phyloP scores from a whole-genome alignment of 1,139 yeast species.

The Yamadazyma triangularis region DNA sequence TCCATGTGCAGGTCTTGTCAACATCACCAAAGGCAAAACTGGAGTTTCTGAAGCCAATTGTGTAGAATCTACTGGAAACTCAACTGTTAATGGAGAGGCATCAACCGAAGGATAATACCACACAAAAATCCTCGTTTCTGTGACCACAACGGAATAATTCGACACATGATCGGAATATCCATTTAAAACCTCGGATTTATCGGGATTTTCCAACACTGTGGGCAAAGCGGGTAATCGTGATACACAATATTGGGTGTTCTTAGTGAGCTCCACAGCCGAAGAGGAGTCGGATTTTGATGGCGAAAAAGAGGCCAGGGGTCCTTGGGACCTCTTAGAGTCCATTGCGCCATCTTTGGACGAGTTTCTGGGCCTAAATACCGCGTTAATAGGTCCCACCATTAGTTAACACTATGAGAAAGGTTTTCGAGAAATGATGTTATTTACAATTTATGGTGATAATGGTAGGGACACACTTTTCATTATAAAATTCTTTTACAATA shows the following conservation, averaged over 20 bases:
- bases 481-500: too few relatives aligned
- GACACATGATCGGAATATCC: slow-evolving; percentile 56
- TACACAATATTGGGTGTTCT: slow-evolving; percentile 57
- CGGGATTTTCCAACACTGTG: slow-evolving; percentile 26
- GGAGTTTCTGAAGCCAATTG: slow-evolving; percentile 1
- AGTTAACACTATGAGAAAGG: too few relatives aligned
- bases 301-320: too few relatives aligned
- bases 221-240: slow-evolving; percentile 60
- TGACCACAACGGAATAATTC: slow-evolving; percentile 51
- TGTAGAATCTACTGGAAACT: slow-evolving; percentile 37
- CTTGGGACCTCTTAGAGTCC: too few relatives aligned
- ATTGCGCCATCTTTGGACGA: too few relatives aligned
- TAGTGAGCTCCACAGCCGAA: slow-evolving; percentile 40
- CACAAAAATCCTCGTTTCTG: slow-evolving; percentile 50
- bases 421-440: too few relatives aligned
- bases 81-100: slow-evolving; percentile 51
- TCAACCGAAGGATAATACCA: slow-evolving; percentile 70
- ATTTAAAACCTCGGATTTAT: slow-evolving; percentile 19
- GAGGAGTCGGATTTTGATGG: too few relatives aligned
- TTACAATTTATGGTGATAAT: too few relatives aligned
- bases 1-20: slow-evolving; percentile 65
- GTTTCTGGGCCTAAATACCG: too few relatives aligned
- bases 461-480: too few relatives aligned
- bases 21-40: slow-evolving; percentile 49
- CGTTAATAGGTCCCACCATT: too few relatives aligned